Base-by-base conservation (phyloP, 495 filamentous ascomycete species). In the Letharia lupina region DNA sequence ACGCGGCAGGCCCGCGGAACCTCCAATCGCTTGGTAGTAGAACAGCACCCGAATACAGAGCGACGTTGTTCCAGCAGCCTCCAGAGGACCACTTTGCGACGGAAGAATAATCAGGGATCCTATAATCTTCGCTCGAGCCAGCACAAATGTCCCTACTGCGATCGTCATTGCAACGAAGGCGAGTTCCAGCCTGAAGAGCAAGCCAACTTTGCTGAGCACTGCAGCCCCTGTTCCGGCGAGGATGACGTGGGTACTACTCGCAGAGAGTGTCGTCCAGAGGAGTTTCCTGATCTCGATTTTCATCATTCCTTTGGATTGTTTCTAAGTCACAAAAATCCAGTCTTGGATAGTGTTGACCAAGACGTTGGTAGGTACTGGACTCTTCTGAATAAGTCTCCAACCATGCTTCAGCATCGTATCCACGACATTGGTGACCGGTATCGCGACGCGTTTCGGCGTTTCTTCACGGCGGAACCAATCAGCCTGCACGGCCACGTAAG, bases 401-500 rank as follows among this genome's bases (percentile, higher is more conserved):
- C 62, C 3, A 10, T 45, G n/a, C 40, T 68, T 6, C 62, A 68
- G 40, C 37, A 60, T 41, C 28, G 57, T 33, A 56, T 56, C 4
- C 62, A 59, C 62, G 23, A 28, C 35, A 68, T 68, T 44, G 52
- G 54, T 13, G 50, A 65, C 10, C 20, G 6, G 4, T 68, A 68
- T 35, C 62, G 62, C n/a, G 20, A 50, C 4, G 44, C 44, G 0
- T 68, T 68, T 37, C 40, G 18, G 42, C 15, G 31, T 0, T 68
- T 61, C 37, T 68, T 65, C 28, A 61, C 4, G 0, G 50, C 66
- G 37, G 56, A 65, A 7, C 52, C 62, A 2, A 65, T 68, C 44
- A 68, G 66, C 41, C 37, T 68, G 5, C 66, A 68, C 31, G 66
- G 66, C 10, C 62, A 68, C 50, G 66, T 68, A 18, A 64, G 61